Conservation (phyloP, 257 asterid genomes). For the Perilla frutescens region DNA sequence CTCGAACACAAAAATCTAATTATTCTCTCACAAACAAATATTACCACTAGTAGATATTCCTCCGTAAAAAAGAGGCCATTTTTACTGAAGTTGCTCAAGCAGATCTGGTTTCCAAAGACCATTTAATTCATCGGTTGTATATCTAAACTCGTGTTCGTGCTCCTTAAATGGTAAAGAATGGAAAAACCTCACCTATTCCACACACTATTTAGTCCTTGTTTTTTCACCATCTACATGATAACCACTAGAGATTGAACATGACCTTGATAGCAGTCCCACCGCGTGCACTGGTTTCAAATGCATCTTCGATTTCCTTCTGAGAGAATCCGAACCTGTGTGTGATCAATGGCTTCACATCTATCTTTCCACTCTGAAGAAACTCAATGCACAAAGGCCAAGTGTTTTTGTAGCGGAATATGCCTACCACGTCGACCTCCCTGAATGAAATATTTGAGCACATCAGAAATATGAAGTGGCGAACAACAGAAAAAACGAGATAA, state of each 20-base stretch:
- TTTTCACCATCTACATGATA: too few species aligned
- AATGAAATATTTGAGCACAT: background rate
- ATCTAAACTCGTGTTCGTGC: background rate
- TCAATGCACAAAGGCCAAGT: slow-evolving; percentile 96
- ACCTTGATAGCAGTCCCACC: slow-evolving; percentile 97
- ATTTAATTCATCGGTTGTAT: too few species aligned
- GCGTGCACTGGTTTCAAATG: slow-evolving; percentile 80
- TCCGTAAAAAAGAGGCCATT: too few species aligned
- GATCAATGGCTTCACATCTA: slow-evolving; percentile 88
- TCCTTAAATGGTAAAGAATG: background rate
- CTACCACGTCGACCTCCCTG: slow-evolving; percentile 94
- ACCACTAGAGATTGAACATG: slow-evolving; percentile 80
- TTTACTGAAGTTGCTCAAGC: too few species aligned
- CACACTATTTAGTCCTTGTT: too few species aligned
- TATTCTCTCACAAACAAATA: too few species aligned
- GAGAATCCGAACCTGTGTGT: slow-evolving; percentile 85
- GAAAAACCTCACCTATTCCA: background rate
- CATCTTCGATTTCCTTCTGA: slow-evolving; percentile 85
- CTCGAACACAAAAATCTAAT: too few species aligned
- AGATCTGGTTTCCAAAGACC: too few species aligned
- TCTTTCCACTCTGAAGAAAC: slow-evolving; percentile 77
- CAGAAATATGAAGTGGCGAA: too few species aligned
- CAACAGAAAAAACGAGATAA: too few species aligned
- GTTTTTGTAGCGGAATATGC: slow-evolving; percentile 90
- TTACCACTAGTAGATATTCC: too few species aligned